Evolutionary conservation across 1,284 basidiomycete genomes (phyloP).

Genomic region (Sporisorium sorghi): DNA sequence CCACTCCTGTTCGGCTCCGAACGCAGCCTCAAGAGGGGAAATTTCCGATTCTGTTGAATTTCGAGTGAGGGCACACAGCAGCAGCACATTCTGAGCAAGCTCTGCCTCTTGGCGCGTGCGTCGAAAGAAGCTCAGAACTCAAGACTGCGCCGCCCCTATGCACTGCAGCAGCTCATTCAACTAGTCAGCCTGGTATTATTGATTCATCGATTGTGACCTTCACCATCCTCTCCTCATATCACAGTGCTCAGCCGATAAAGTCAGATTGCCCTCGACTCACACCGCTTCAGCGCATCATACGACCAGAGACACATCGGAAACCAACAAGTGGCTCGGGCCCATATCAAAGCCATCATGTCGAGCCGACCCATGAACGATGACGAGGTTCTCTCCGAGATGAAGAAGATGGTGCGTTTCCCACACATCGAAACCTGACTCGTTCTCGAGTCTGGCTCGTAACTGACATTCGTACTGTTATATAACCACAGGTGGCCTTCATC

Average conservation of each 20-base stretch:
- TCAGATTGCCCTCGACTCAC: neutral
- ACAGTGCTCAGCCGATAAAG: neutral
- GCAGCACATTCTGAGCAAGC: neutral
- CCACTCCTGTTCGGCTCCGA: slow-evolving; percentile 9
- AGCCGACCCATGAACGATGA: slow-evolving; percentile 85
- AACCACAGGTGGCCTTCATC: slow-evolving; percentile 64
- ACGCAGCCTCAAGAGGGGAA: neutral
- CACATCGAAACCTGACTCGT: neutral
- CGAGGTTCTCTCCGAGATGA: slow-evolving; percentile 96
- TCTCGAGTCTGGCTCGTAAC: neutral
- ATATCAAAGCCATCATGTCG: slow-evolving; percentile 55
- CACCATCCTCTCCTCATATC: neutral
- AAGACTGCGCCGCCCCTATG: slow-evolving; percentile 1
- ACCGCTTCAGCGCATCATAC: slow-evolving; percentile 1
- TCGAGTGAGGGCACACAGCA: neutral
- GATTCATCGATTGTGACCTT: slow-evolving; percentile 1
- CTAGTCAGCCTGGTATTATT: neutral
- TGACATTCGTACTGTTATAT: neutral
- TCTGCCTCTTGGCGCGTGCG: slow-evolving; percentile 39
- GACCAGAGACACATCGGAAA: neutral
- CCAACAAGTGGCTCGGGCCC: neutral
- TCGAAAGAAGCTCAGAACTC: neutral
- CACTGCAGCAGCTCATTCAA: slow-evolving; percentile 4
- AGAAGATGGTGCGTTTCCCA: slow-evolving; percentile 82
- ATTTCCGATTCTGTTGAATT: slow-evolving; percentile 6